Base-by-base conservation (phyloP, 768 basidiomycete species). In the Leccinellum albellum region DNA sequence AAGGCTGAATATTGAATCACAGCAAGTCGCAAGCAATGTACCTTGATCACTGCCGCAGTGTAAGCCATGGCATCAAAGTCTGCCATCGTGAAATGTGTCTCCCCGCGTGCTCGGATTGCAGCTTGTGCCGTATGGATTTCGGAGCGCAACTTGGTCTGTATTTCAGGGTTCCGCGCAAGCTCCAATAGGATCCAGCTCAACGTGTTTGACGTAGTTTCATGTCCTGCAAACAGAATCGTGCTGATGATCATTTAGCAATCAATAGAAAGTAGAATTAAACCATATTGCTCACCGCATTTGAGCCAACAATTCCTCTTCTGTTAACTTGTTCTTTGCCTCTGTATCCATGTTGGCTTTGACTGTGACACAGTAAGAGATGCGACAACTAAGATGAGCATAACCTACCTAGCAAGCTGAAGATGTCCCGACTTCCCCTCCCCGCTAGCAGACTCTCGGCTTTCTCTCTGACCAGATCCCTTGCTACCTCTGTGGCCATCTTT, bases 171-270 rank as follows among this genome's bases (percentile, higher is more conserved):
- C 45, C 75, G 78, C 5, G 85, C 79, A 4, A 93, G 76, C 62
- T 86, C 83, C 53, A 86, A 74, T 8, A 91, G 69, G 6, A 81
- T 77, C 85, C 86, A 91, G 53, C 77, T 75, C 28, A 86, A 53
- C 3, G 79, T 75, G 23, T 78, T 82, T 3, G 86, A 79, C 48
- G 81, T 84, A 3, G 86, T 88, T 66, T 87, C 87, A 65, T 88
- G 81, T 2, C 79, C 79, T 40, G 79, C 79, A 12, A 82, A 61
- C 15, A 81, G 59, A 12, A 81, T 76, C n/a, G 78, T 79, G 15
- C 79, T 80, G 21, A 9, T 23, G 9, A 53, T 6, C 14, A 23
- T 50, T 15, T 2, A n/a, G 32, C 3, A 15, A 33, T 5, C 6
- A 29, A 28, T 14, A 13, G 50, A 50, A 55, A 26, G 4, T 23